A percentile compares a stretch with the other conserved stretches of the same genome.
These are phyloP conservation scores for Arthrobotrys pseudoclavata DNA, from an alignment of 2,329 filamentous ascomycete species.

Conservation along the genomic window DNA sequence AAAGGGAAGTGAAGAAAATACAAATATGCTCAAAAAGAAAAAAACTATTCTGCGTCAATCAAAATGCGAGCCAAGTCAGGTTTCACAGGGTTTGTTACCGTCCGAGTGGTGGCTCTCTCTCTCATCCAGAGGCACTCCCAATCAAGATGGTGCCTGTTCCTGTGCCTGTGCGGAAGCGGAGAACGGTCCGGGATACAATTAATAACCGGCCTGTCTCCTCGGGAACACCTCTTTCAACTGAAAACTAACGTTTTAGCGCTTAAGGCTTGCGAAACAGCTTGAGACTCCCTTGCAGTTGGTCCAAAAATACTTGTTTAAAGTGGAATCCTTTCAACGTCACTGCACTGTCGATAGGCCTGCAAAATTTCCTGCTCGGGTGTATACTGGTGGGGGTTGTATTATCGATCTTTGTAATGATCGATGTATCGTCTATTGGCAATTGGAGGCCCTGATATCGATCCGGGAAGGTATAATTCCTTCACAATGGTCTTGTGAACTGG, in stretches of 20 bases:
- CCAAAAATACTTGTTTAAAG: constrained; percentile 50
- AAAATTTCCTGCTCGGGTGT: not conserved
- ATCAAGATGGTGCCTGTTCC: constrained; percentile 52
- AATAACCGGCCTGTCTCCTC: constrained; percentile 54
- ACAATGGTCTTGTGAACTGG: constrained; percentile 31
- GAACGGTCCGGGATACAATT: constrained; percentile 60
- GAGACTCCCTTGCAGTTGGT: constrained; percentile 43
- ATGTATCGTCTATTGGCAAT: constrained; percentile 8
- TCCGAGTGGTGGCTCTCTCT: constrained; percentile 52
- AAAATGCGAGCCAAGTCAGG: constrained; percentile 54
- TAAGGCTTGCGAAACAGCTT: constrained; percentile 45
- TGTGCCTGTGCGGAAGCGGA: constrained; percentile 60
- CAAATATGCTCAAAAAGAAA: constrained; percentile 35
- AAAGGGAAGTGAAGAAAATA: constrained; percentile 24
- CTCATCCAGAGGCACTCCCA: constrained; percentile 45
- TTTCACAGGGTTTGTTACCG: constrained; percentile 51
- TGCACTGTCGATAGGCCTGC: constrained; percentile 8
- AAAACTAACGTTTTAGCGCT: constrained; percentile 57
- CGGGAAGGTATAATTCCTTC: not conserved
- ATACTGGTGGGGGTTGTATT: too few relatives aligned
- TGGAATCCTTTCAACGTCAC: constrained; percentile 3
- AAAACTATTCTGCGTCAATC: constrained; percentile 53
- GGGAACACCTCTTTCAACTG: constrained; percentile 33
- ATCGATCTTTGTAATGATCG: constrained; percentile 19
- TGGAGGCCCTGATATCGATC: too few relatives aligned